These are phyloP conservation scores for Podaxis sp. DNA, from an alignment of 768 basidiomycete genomes.

Conservation along the genomic window DNA sequence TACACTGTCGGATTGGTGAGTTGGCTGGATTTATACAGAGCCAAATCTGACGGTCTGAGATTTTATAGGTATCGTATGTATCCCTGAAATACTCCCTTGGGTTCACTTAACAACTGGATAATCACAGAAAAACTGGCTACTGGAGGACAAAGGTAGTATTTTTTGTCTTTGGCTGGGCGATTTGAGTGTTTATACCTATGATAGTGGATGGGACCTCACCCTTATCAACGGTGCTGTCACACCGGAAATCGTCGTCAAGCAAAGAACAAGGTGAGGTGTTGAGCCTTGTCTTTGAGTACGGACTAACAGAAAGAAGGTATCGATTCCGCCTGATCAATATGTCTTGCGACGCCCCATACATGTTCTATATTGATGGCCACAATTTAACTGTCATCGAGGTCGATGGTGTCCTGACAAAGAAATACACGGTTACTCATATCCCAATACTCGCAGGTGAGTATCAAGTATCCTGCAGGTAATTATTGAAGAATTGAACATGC, in stretches of 20 bases:
- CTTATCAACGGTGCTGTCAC: constrained; percentile 17
- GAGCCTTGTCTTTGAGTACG: constrained; percentile 4
- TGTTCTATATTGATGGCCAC: constrained; percentile 44
- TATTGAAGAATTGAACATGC: neutral
- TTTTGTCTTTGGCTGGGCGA: constrained; percentile 33
- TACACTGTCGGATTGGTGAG: constrained; percentile 20
- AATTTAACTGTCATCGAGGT: constrained; percentile 45
- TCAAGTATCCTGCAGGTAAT: neutral
- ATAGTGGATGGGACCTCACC: constrained; percentile 5
- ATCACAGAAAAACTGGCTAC: neutral
- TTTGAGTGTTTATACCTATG: constrained; percentile 31
- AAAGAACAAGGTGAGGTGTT: neutral
- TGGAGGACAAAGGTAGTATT: neutral
- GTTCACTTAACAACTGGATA: no score
- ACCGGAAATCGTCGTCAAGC: neutral
- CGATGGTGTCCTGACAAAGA: constrained; percentile 30
- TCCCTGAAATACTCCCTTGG: neutral
- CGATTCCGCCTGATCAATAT: constrained; percentile 42
- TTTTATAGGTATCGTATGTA: neutral
- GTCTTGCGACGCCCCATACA: constrained; percentile 40
- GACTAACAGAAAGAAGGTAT: constrained; percentile 37
- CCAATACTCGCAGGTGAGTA: neutral
- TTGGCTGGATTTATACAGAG: constrained; percentile 9
- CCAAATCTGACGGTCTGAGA: constrained; percentile 4
- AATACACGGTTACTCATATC: neutral